Evolutionary conservation across 2,329 filamentous ascomycete species (phyloP), one percentile per base, ranked within the genome.

Genomic region (Pestalotiopsis sp.): DNA sequence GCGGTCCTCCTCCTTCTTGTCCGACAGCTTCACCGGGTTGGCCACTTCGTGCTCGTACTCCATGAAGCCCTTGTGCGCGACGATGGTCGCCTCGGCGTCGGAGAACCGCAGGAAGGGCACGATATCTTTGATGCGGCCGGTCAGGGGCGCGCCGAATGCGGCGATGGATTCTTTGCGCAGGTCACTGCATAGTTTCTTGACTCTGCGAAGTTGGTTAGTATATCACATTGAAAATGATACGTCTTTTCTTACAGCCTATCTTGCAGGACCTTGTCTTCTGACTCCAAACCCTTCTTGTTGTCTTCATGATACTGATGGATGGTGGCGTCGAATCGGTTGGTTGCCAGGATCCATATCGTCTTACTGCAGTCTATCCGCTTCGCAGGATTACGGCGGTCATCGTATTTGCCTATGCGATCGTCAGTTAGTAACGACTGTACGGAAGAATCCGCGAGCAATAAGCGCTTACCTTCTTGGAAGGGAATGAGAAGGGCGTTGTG

Each of bases 281-380:
- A 66, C 25, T 70, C 45, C 5, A 68, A 27, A 9, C 71, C 64
- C 2, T 71, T 20, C 14, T 69, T 41, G 49, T 75, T 70, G 3
- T 45, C 13, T 1, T 76, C 70, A 68, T 79, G 85, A 67, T 84
- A 86, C 0, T 73, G 66, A 4, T 78, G 75, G 38, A 86, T 85
- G 0, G 64, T 74, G 0, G 73, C 64, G 63, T 85, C 81, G 2
- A 82, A 73, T 11, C 77, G 75, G 64, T 86, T 86, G 0, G 84
- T 86, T 0, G 82, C 83, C 0, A 87, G 69, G 4, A 87, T 83
- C 82, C 84, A 86, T 9, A 86, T 83, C 0, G 81, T 82, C 63
- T 82, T 82, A 1, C 77, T 80, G 68, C 80, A 84, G 67, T 86
- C 77, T 6, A 85, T 70, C 2, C 68, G 73, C 4, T 27, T 12